A percentile compares a stretch with the other conserved stretches of the same genome.
phyloP scores from a whole-genome alignment of 768 basidiomycete species.

The Calocybe cyanea region DNA sequence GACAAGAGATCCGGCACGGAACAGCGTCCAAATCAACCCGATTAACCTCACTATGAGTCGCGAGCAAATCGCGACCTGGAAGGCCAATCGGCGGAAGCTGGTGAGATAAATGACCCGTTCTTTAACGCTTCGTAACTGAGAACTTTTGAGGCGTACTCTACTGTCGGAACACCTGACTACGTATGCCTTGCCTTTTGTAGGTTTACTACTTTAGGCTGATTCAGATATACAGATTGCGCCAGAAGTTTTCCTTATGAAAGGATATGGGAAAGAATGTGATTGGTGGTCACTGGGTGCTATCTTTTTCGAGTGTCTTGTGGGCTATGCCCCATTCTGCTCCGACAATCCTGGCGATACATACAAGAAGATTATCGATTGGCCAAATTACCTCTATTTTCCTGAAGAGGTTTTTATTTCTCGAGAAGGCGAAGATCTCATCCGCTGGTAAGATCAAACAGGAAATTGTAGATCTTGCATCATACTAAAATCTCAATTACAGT shows the following conservation, averaged over 20 bases:
- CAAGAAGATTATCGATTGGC: slow-evolving; percentile 98
- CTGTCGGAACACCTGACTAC: slow-evolving; percentile 64
- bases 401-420: slow-evolving; percentile 92
- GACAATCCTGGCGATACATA: slow-evolving; percentile 98
- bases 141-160: slow-evolving; percentile 79
- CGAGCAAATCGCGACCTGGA: slow-evolving; percentile 98
- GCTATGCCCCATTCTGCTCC: slow-evolving; percentile 96
- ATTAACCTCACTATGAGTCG: slow-evolving; percentile 97
- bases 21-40: slow-evolving; percentile 96
- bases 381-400: slow-evolving; percentile 85
- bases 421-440: slow-evolving; percentile 89
- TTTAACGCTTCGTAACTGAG: neutral
- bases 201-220: neutral
- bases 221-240: slow-evolving; percentile 73
- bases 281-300: slow-evolving; percentile 99
- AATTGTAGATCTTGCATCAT: neutral
- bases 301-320: slow-evolving; percentile 98
- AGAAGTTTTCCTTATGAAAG: slow-evolving; percentile 95
- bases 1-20: slow-evolving; percentile 64
- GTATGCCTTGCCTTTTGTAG: slow-evolving; percentile 37
- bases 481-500: slow-evolving; percentile 32
- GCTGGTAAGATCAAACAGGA: slow-evolving; percentile 49
- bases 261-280: slow-evolving; percentile 98
- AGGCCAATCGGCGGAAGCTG: slow-evolving; percentile 94
- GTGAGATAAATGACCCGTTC: slow-evolving; percentile 38